phyloP scores from a whole-genome alignment of 2,329 filamentous ascomycete species.

The Seiridium unicorne region DNA sequence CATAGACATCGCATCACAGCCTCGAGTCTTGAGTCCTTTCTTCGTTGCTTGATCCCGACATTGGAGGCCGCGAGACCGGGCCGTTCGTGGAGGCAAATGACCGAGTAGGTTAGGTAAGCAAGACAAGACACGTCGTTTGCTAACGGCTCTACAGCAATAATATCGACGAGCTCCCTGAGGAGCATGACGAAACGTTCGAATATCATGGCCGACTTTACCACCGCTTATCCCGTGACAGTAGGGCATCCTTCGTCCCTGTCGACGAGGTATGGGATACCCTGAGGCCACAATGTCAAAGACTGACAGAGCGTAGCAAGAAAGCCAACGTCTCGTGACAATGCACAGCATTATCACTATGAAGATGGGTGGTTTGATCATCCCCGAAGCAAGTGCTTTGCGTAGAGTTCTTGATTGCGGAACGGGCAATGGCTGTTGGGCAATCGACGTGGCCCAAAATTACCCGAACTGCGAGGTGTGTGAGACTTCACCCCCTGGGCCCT shows the following conservation, averaged over 20 bases:
- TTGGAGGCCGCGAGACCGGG: background rate
- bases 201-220: conserved; percentile 67
- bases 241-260: conserved; percentile 65
- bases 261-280: conserved; percentile 59
- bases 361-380: conserved; percentile 68
- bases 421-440: conserved; percentile 66
- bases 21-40: background rate
- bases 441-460: conserved; percentile 63
- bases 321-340: conserved; percentile 61
- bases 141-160: conserved; percentile 34
- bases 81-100: background rate
- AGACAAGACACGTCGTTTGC: background rate
- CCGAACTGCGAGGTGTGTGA: conserved; percentile 60
- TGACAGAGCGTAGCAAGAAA: conserved; percentile 55
- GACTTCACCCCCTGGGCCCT: background rate
- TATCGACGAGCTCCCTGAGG: conserved; percentile 45
- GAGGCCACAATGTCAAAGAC: background rate
- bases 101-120: background rate
- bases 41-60: background rate
- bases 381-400: conserved; percentile 52
- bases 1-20: background rate
- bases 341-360: conserved; percentile 61
- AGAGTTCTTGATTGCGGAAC: conserved; percentile 72
- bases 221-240: conserved; percentile 62
- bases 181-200: conserved; percentile 56